Percentiles rank a stretch among this genome's conserved stretches.
phyloP scores from a whole-genome alignment of 768 basidiomycete species.

The Coprinopsis marcescibilis region DNA sequence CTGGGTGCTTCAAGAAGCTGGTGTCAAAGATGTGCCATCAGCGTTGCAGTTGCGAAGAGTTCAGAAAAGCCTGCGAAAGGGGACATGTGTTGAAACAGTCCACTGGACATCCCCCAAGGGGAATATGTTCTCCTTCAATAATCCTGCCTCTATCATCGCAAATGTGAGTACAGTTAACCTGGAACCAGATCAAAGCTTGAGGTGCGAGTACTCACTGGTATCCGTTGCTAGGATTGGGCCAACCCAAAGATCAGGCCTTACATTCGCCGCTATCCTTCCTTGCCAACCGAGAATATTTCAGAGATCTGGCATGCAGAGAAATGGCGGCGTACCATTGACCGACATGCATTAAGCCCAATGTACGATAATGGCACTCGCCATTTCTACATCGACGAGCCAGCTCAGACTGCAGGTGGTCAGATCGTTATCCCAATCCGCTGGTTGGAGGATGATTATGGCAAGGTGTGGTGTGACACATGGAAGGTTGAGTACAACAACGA shows the following conservation, averaged over 20 bases:
- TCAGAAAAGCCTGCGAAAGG: constrained; percentile 15
- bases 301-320: constrained; percentile 27
- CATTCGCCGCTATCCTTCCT: constrained; percentile 24
- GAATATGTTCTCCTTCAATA: constrained; percentile 27
- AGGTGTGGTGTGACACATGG: constrained; percentile 18
- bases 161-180: constrained; percentile 16
- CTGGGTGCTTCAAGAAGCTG: constrained; percentile 23
- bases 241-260: constrained; percentile 23
- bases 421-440: constrained; percentile 18
- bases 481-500: constrained; percentile 12
- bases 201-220: background rate
- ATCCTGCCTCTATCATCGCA: constrained; percentile 19
- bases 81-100: constrained; percentile 17
- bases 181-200: too few species aligned
- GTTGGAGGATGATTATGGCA: constrained; percentile 17
- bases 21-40: constrained; percentile 24
- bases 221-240: constrained; percentile 22
- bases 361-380: constrained; percentile 18
- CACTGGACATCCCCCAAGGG: constrained; percentile 19
- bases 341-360: constrained; percentile 22
- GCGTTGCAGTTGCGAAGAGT: constrained; percentile 18
- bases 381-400: constrained; percentile 21
- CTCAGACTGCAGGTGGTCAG: constrained; percentile 11
- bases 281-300: constrained; percentile 20
- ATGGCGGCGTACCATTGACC: constrained; percentile 21